A percentile compares a stretch with the other conserved stretches of the same genome.
phyloP scores from a whole-genome alignment of 805 yeast species.

The Starmerella bacillaris region DNA sequence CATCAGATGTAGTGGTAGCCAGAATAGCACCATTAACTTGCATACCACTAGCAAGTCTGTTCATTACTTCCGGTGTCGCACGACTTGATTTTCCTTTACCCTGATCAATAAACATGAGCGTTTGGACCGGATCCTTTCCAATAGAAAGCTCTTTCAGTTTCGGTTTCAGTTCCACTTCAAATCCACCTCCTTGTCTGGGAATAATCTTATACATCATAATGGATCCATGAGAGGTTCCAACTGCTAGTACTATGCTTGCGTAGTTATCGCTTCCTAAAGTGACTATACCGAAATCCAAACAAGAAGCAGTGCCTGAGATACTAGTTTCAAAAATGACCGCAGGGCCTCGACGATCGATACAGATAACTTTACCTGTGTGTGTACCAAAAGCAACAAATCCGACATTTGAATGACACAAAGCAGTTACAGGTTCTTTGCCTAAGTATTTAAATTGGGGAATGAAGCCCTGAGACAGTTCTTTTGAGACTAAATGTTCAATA shows the following conservation, averaged over 20 bases:
- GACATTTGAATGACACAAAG: slow-evolving; percentile 48
- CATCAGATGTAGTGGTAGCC: slow-evolving; percentile 31
- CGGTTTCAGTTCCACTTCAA: slow-evolving; percentile 4
- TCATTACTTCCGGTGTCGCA: slow-evolving; percentile 43
- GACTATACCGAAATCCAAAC: slow-evolving; percentile 57
- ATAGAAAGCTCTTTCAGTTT: slow-evolving; percentile 34
- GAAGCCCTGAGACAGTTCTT: slow-evolving; percentile 38
- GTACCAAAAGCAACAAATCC: slow-evolving; percentile 78
- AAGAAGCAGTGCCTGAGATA: slow-evolving; percentile 28
- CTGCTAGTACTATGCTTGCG: slow-evolving; percentile 52
- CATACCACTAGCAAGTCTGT: slow-evolving; percentile 42
- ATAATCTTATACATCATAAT: slow-evolving; percentile 43
- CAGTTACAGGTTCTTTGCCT: slow-evolving; percentile 34
- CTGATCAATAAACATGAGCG: slow-evolving; percentile 40
- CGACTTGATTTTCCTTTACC: slow-evolving; percentile 44
- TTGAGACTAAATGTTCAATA: slow-evolving; percentile 37
- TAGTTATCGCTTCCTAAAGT: slow-evolving; percentile 46
- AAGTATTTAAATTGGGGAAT: slow-evolving; percentile 33
- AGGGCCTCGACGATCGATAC: slow-evolving; percentile 62
- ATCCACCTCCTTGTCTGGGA: slow-evolving; percentile 43
- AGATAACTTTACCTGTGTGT: slow-evolving; percentile 45
- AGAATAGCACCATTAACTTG: slow-evolving; percentile 45
- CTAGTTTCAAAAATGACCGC: slow-evolving; percentile 36
- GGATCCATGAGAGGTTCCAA: slow-evolving; percentile 67
- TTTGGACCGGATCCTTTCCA: slow-evolving; percentile 35